Evolutionary conservation across 257 asterid species (phyloP), one percentile per base, ranked within the genome.

Genomic region (Penstemon barbatus): DNA sequence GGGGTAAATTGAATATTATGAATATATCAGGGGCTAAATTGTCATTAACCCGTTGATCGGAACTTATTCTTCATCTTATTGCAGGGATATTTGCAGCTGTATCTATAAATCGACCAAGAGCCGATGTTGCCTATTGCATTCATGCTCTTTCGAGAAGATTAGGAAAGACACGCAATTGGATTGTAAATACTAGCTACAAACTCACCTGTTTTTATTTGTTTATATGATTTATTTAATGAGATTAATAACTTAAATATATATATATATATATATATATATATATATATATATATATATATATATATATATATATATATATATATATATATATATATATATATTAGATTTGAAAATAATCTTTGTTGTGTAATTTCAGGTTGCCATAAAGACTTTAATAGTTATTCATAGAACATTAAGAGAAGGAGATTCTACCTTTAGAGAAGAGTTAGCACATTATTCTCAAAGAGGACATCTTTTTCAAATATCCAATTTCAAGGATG

Each of bases 81-180:
- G 15, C 78, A 89, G 98, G 73, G 74, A 91, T 91, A 69, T 84
- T 82, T 78, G 74, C 74, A 18, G 90, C 96, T 25, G 87, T 88
- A 50, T 72, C 90, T 1, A 68, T 79, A 8, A n/a, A 89, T 39
- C 78, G 94, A 11, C 96, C 98, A 7, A 71, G 98, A 80, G 90
- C 98, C 48, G 98, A 91, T 75, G 88, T 91, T 65, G 96, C 90
- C 70, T 91, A 91, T 70, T 91, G 98, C 85, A 85, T 91, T 75
- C 91, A 89, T 54, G 92, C 94, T 15, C 87, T 89, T 51, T 83
- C 94, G 7, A 89, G 84, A 74, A 83, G 98, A 79, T 70, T 91
- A 82, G 69, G 82, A 9, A 89, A 89, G 75, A 91, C 96, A 11
- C 77, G 81, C 63, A 89, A 81, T 56, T 91, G 98, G 97, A 89